Conservation (phyloP, 257 asterid species). For the Solanum dulcamara region DNA sequence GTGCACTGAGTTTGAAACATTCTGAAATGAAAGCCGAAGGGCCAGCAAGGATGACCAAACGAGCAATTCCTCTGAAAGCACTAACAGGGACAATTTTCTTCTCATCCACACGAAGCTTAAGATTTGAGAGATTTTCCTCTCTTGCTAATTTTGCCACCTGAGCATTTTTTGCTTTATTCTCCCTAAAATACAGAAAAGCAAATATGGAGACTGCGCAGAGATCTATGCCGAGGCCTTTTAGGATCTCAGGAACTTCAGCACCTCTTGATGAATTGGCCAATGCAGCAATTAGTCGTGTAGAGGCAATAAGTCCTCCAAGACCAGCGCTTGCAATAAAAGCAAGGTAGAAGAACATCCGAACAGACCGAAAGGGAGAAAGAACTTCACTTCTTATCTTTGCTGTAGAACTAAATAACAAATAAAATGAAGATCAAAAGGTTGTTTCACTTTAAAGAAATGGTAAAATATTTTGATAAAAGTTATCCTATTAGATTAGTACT, state of each 20-base stretch:
- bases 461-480: neutral
- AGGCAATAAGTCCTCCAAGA: conserved; percentile 76
- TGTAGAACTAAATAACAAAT: conserved; percentile 53
- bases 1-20: conserved; percentile 55
- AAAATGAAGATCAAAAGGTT: conserved; percentile 13
- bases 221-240: conserved; percentile 69
- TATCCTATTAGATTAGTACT: neutral
- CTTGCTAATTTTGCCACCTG: conserved; percentile 73
- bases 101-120: conserved; percentile 73
- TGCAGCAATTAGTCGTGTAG: conserved; percentile 54
- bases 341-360: conserved; percentile 85
- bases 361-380: conserved; percentile 81
- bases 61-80: conserved; percentile 85
- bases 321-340: conserved; percentile 80
- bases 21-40: conserved; percentile 67
- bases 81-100: conserved; percentile 51
- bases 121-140: conserved; percentile 76
- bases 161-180: conserved; percentile 65
- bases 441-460: conserved; percentile 11
- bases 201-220: conserved; percentile 60
- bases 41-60: conserved; percentile 79
- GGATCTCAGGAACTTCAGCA: conserved; percentile 47
- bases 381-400: conserved; percentile 89
- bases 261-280: conserved; percentile 64
- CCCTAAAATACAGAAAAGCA: conserved; percentile 75